These are phyloP conservation scores for Cryptococcus neoformans DNA, from an alignment of 1,284 basidiomycete species.

Conservation along the genomic window DNA sequence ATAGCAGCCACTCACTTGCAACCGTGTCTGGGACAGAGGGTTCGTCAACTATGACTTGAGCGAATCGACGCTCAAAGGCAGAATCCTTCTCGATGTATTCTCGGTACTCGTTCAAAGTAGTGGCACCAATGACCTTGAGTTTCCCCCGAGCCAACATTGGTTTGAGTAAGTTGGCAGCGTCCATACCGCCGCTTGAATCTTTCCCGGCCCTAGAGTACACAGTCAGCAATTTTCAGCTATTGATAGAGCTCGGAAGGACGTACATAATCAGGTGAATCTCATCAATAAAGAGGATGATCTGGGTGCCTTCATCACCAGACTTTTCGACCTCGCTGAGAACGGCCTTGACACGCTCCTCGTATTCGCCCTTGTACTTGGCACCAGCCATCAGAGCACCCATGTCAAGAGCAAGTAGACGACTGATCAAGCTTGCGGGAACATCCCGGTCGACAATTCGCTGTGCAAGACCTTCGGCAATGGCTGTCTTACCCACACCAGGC, in stretches of 20 bases:
- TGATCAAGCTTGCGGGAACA: conserved; percentile 83
- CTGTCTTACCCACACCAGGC: conserved; percentile 90
- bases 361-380: conserved; percentile 92
- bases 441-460: conserved; percentile 95
- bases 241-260: conserved; percentile 47
- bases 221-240: background rate
- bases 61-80: conserved; percentile 91
- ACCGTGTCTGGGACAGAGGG: conserved; percentile 88
- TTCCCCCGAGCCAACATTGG: conserved; percentile 89
- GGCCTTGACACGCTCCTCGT: conserved; percentile 93
- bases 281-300: conserved; percentile 93
- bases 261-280: conserved; percentile 90
- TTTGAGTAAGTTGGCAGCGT: conserved; percentile 79
- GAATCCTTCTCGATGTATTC: conserved; percentile 96
- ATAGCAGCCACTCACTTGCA: conserved; percentile 54
- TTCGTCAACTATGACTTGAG: conserved; percentile 91
- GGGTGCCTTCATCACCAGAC: conserved; percentile 73
- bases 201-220: conserved; percentile 23
- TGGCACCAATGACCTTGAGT: conserved; percentile 85
- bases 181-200: conserved; percentile 49
- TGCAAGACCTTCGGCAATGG: conserved; percentile 92
- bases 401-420: conserved; percentile 70
- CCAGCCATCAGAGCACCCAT: conserved; percentile 68
- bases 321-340: conserved; percentile 92
- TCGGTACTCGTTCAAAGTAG: conserved; percentile 88